phyloP scores from a whole-genome alignment of 768 basidiomycete genomes.

The Lenzites betulinus region DNA sequence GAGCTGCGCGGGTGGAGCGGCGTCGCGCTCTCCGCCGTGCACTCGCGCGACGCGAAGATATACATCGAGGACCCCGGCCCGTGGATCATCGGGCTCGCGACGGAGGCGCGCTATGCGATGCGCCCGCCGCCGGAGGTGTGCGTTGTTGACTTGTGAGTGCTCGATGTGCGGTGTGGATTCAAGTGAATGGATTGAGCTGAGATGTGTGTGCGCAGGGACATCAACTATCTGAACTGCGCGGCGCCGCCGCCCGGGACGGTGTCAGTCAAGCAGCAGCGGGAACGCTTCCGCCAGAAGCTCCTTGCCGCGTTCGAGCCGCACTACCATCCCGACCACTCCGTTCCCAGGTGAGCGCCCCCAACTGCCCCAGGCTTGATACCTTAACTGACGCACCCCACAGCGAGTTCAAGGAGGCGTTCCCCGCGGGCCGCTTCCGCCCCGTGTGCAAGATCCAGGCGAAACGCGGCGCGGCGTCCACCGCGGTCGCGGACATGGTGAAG shows the following conservation, averaged over 20 bases:
- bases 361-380: not conserved
- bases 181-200: too few relatives aligned
- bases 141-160: conserved; percentile 62
- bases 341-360: conserved; percentile 57
- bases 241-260: conserved; percentile 76
- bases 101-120: conserved; percentile 80
- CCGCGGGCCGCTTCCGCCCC: conserved; percentile 87
- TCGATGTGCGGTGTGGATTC: not conserved
- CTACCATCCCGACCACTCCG: conserved; percentile 86
- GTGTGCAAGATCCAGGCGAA: conserved; percentile 91
- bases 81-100: conserved; percentile 91
- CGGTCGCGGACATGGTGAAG: conserved; percentile 88
- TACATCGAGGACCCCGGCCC: conserved; percentile 96
- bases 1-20: conserved; percentile 94
- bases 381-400: conserved; percentile 41
- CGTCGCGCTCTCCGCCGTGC: conserved; percentile 78
- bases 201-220: conserved; percentile 27
- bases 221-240: conserved; percentile 63
- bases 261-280: conserved; percentile 77
- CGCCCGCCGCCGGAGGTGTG: conserved; percentile 80
- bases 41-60: conserved; percentile 88
- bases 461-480: conserved; percentile 73
- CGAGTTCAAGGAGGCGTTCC: conserved; percentile 95
- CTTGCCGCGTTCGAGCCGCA: conserved; percentile 80
- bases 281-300: conserved; percentile 74